Evolutionary conservation across 345 rosid species (phyloP).

Genomic region (Raphanus sativus): DNA sequence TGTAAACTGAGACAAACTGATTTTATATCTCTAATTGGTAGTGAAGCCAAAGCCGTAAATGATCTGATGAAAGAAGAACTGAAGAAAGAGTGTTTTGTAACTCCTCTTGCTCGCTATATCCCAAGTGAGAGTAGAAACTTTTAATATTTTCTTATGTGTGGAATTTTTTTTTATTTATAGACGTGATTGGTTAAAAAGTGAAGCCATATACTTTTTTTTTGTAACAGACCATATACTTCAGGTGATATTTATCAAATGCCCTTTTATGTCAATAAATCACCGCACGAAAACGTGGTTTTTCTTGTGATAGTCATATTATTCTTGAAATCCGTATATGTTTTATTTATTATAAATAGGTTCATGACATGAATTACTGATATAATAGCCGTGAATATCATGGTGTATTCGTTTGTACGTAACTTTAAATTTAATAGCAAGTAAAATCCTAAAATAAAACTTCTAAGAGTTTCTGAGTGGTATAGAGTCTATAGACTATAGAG

Average conservation of each 20-base stretch:
- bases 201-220: slow-evolving; percentile 23
- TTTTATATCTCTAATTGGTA: neutral
- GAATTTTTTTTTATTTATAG: neutral
- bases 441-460: neutral
- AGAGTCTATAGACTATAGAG: slow-evolving; percentile 1
- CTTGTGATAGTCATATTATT: slow-evolving; percentile 12
- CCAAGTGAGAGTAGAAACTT: neutral
- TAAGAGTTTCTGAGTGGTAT: neutral
- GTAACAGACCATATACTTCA: slow-evolving; percentile 26
- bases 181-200: slow-evolving; percentile 6
- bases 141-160: neutral
- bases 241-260: slow-evolving; percentile 21
- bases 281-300: slow-evolving; percentile 20
- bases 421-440: neutral
- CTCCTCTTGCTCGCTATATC: slow-evolving; percentile 2
- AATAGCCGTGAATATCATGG: neutral
- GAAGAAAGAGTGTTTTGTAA: slow-evolving; percentile 12
- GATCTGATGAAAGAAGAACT: neutral
- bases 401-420: neutral
- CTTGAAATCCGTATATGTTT: neutral
- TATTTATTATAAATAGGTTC: neutral
- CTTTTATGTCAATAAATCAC: slow-evolving; percentile 19
- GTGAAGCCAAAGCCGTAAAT: neutral
- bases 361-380: neutral
- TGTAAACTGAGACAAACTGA: slow-evolving; percentile 1